Percentiles rank a stretch among this genome's conserved stretches.
phyloP scores from a whole-genome alignment of 2,329 filamentous ascomycete genomes.

The Aureobasidium vineae region DNA sequence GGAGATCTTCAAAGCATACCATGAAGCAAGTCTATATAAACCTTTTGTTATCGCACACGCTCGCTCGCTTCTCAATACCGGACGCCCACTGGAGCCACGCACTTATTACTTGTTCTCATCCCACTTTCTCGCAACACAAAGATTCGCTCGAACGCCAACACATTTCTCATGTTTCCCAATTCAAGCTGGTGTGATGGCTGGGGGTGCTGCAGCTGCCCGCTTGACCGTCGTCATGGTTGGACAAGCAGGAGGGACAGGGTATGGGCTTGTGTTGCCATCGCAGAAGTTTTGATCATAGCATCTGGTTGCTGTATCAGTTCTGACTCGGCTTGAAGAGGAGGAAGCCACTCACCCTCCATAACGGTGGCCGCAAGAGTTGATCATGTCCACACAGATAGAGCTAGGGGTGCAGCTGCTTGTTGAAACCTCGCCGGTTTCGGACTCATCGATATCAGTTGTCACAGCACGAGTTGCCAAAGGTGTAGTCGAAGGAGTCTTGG shows the following conservation, averaged over 20 bases:
- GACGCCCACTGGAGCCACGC: neutral
- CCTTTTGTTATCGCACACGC: neutral
- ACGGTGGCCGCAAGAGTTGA: conserved; percentile 4
- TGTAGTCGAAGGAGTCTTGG: neutral
- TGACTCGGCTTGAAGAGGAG: too few species aligned
- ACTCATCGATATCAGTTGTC: neutral
- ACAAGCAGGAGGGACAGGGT: conserved; percentile 19
- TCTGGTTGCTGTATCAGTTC: conserved; percentile 3
- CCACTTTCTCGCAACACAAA: neutral
- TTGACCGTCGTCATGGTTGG: conserved; percentile 4
- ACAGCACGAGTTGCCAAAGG: neutral
- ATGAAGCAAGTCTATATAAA: conserved; percentile 18
- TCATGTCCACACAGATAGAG: conserved; percentile 22
- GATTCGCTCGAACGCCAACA: neutral
- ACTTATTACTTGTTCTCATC: neutral
- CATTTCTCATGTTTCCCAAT: neutral
- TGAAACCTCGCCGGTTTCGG: neutral
- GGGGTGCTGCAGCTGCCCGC: neutral
- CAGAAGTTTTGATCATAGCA: conserved; percentile 23
- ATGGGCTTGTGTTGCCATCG: conserved; percentile 22
- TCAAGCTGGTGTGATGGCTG: conserved; percentile 8
- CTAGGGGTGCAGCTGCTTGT: neutral
- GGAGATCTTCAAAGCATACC: neutral
- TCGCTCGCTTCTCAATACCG: neutral
- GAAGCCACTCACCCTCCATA: conserved; percentile 18